Evolutionary conservation across 352 stramenopile species (phyloP), one percentile per base, ranked within the genome.

Genomic region (Phytophthora ohioensis): DNA sequence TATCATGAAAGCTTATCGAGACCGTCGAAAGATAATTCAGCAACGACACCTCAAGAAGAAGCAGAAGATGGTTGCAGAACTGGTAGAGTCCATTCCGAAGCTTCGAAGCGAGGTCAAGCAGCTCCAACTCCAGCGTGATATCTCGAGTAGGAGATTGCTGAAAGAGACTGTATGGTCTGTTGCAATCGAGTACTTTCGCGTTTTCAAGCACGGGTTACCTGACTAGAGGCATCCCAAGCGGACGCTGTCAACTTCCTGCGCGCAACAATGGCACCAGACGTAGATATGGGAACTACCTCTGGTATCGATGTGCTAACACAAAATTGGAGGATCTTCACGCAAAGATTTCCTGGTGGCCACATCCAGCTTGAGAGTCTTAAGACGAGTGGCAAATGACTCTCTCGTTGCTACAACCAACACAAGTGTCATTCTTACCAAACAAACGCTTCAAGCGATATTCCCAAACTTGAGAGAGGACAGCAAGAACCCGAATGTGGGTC

Each of bases 101-200:
- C 42, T 62, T n/a, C 55, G 39, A 32, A 13, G 42, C 3, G 39
- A 62, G 30, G 30, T 52, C 10, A 21, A 60, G 5, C 27, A 48
- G 39, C 53, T 60, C 36, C 0, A 42, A 5, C 13, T 31, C 6
- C 30, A 13, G 6, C 32, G 35, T 15, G 13, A n/a, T 13, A 13
- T 21, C 30, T 53, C 38, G 30, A 39, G 35, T 21, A 13, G 15
- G 6, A 49, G 43, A 13, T 5, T 49, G 43, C 3, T 12, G 35
- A 60, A 60, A 38, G 27, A 47, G 21, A 49, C 21, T 21, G n/a
- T 41, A 3, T 60, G 53, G 53, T 49, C 36, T n/a, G 35, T 49
- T 17, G 39, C 4, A 9, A 21, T 35, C 12, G 53, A 48, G 53
- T 60, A 49, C 53, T 49, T 60, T 15, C 53, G 53, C 8, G 4